Evolutionary conservation across 2,329 filamentous ascomycete species (phyloP).

Genomic region (Colletotrichum graminicola): DNA sequence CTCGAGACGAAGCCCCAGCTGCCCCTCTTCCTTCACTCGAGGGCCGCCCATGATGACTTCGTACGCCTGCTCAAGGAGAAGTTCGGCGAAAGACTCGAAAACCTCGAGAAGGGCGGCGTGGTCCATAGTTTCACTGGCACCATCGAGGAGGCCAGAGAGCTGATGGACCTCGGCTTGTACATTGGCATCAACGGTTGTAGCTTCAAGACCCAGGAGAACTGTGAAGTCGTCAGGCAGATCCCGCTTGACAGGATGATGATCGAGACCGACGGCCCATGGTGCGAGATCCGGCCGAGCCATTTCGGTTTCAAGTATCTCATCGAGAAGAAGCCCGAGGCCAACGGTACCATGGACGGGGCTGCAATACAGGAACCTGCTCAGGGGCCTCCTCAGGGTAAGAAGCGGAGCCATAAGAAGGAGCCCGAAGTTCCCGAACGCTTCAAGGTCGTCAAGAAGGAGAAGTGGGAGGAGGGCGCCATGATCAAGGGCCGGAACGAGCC

Average conservation of each 20-base stretch:
- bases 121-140: constrained; percentile 97
- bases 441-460: constrained; percentile 95
- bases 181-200: constrained; percentile 98
- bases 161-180: constrained; percentile 85
- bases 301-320: constrained; percentile 81
- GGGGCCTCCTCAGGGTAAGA: constrained; percentile 52
- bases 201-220: constrained; percentile 93
- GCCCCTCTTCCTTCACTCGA: constrained; percentile 91
- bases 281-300: constrained; percentile 91
- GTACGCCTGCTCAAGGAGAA: constrained; percentile 74
- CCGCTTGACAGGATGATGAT: constrained; percentile 87
- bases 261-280: constrained; percentile 98
- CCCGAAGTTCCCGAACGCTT: constrained; percentile 78
- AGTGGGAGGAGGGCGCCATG: constrained; percentile 88
- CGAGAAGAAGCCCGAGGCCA: constrained; percentile 53
- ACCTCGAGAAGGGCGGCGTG: constrained; percentile 80
- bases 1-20: constrained; percentile 77
- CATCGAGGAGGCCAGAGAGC: constrained; percentile 82
- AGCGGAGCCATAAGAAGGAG: constrained; percentile 70
- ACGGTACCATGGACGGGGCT: constrained; percentile 43
- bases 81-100: constrained; percentile 70
- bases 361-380: constrained; percentile 39
- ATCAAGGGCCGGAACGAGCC: constrained; percentile 97
- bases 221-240: constrained; percentile 84
- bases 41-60: constrained; percentile 89